Evolutionary conservation across 2,329 filamentous ascomycete species (phyloP).

Genomic region (Akanthomyces dipterigenus): DNA sequence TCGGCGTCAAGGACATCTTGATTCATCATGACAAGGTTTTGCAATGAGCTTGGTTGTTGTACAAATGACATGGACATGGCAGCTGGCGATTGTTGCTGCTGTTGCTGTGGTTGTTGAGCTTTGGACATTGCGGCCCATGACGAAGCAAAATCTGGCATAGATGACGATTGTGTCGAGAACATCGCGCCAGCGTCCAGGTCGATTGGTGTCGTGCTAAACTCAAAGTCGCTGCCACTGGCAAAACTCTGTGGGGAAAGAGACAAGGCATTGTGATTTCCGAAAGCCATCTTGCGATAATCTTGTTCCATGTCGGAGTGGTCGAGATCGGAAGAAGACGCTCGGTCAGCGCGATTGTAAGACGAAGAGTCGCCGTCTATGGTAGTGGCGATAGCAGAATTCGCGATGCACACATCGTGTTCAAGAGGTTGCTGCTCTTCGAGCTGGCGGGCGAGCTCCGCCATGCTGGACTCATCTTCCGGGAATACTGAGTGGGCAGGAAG

Average conservation of each 20-base stretch:
- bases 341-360: constrained; percentile 33
- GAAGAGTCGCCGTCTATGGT: constrained; percentile 27
- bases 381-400: neutral
- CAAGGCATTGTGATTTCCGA: constrained; percentile 36
- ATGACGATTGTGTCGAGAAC: constrained; percentile 30
- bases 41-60: constrained; percentile 34
- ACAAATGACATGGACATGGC: constrained; percentile 33
- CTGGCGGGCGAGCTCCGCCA: constrained; percentile 49
- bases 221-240: constrained; percentile 30
- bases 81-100: neutral
- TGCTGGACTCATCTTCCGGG: constrained; percentile 53
- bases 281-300: constrained; percentile 45
- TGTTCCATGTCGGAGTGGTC: constrained; percentile 50
- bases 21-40: constrained; percentile 39
- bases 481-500: constrained; percentile 52
- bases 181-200: constrained; percentile 28
- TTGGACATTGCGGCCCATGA: constrained; percentile 26
- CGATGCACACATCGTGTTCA: constrained; percentile 25
- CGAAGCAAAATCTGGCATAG: constrained; percentile 23
- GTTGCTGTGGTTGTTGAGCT: constrained; percentile 15
- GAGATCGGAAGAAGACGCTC: constrained; percentile 48
- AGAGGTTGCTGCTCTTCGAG: constrained; percentile 42
- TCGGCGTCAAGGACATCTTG: constrained; percentile 46
- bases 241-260: constrained; percentile 51
- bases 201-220: constrained; percentile 27